Evolutionary conservation across 2,329 filamentous ascomycete genomes (phyloP), one percentile per base, ranked within the genome.

Genomic region (Exutisphaerella laricina): DNA sequence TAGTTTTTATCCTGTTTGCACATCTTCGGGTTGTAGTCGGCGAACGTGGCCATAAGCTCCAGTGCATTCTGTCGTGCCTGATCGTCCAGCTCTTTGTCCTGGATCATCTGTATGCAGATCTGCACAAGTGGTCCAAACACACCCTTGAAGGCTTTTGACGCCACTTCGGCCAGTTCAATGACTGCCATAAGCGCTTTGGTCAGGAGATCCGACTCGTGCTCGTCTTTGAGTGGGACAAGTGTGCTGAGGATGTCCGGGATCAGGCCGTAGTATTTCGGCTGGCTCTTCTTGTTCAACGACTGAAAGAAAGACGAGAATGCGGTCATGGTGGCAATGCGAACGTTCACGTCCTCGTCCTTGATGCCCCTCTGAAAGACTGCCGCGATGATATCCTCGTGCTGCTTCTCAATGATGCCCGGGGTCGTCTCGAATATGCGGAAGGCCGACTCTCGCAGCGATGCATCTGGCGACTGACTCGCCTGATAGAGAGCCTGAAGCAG

Each of bases 31-130:
- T 88, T 85, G 58, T 90, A 92, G 62, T 98, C 92, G 53, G 90
- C 89, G 64, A 98, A 98, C 0, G 92, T 98, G 18, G 89, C 89
- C 87, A 98, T 95, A 43, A 98, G 77, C 66, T 98, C 92, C 30
- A 98, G 74, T 0, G 90, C 88, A 62, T 97, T 97, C 66, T 98
- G 92, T 47, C 92, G 82, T 49, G 88, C 86, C 54, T 89, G 78
- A 60, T 95, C 89, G 49, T 82, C 84, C 16, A 98, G 77, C 49
- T 97, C 89, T 70, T 97, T 97, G 65, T 98, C 90, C 58, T 94
- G 86, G 55, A 98, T 86, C 45, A 97, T 88, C 5, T 86, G 88
- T 47, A 97, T 82, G 64, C 84, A 90, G 68, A 98, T 96, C 56
- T 86, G 82, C 39, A 97, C 90, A 3, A 98, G 75, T 59, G 88